Evolutionary conservation across 768 basidiomycete species (phyloP).

Genomic region (Lactifluus hygrophoroides): DNA sequence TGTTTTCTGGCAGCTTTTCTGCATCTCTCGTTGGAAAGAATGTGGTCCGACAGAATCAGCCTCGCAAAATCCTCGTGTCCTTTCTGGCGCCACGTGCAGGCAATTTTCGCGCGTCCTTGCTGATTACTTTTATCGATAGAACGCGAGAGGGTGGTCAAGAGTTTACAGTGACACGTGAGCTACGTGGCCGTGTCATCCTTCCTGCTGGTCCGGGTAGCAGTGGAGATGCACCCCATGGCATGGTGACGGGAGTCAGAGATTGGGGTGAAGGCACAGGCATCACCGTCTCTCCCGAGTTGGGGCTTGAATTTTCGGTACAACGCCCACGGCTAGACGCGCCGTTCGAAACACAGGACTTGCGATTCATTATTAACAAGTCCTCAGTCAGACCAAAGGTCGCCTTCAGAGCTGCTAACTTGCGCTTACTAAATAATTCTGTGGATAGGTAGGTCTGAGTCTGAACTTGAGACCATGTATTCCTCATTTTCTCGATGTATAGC

Average conservation of each 20-base stretch:
- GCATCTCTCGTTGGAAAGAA: background rate
- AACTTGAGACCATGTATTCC: background rate
- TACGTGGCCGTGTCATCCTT: background rate
- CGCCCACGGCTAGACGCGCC: background rate
- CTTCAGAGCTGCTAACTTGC: background rate
- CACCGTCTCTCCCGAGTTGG: conserved; percentile 10
- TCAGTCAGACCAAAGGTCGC: background rate
- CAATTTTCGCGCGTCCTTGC: background rate
- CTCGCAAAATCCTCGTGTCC: background rate
- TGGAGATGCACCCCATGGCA: background rate
- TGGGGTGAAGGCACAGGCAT: conserved; percentile 1
- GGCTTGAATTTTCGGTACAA: conserved; percentile 8
- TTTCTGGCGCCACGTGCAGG: conserved; percentile 2
- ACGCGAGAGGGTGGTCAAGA: background rate
- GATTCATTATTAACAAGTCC: conserved; percentile 4
- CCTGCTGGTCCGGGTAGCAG: background rate
- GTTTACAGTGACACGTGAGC: conserved; percentile 2
- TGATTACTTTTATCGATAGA: conserved; percentile 2
- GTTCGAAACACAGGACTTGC: background rate
- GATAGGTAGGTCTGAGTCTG: background rate
- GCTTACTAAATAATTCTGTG: background rate
- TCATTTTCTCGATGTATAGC: background rate
- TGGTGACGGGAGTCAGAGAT: background rate
- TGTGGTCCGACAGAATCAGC: background rate
- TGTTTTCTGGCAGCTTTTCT: background rate